Base-by-base conservation (phyloP, 1,284 basidiomycete species). In the Sanghuangporus baumii region DNA sequence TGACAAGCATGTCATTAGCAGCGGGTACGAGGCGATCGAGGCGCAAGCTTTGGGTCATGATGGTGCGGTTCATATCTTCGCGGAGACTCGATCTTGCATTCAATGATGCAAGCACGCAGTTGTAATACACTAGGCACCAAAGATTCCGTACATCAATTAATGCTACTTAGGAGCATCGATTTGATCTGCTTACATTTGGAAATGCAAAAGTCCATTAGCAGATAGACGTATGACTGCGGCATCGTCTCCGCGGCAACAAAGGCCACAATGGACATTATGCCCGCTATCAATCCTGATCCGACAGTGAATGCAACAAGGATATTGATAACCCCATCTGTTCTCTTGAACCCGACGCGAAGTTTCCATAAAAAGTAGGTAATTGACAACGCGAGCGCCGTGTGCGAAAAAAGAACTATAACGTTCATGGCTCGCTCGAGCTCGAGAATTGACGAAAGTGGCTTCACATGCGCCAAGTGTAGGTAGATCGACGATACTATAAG, bases 251-350 rank as follows among this genome's bases (percentile, higher is more conserved):
- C 59, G 2, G 52, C 37, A n/a, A 61, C 43, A 11, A 63, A 40
- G 5, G 61, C 50, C 7, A 55, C 26, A 37, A 63, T 36, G 3
- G 61, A 47, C n/a, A 36, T 36, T n/a, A 59, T 14, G 16, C 62
- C 58, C 3, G 62, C 55, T 5, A 55, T 55, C 31, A 63, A 41
- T 18, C 62, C 57, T 11, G 62, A 59, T 3, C 55, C 50, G n/a
- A 63, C 59, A n/a, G 38, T 48, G 51, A 55, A 63, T 26, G 55
- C 48, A 11, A 63, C 54, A 4, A 63, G 40, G 8, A 40, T 20
- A 20, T 60, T 59, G n/a, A 63, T 31, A 18, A 63, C 12, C 40
- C 38, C 23, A 11, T 63, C 50, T 6, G 50, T 63, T 23, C 43
- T 34, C 31, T 59, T 55, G 34, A 55, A 63, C 2, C 58, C 40